Conservation (phyloP, 2,329 filamentous ascomycete genomes). For the Domatiomyces globalis region DNA sequence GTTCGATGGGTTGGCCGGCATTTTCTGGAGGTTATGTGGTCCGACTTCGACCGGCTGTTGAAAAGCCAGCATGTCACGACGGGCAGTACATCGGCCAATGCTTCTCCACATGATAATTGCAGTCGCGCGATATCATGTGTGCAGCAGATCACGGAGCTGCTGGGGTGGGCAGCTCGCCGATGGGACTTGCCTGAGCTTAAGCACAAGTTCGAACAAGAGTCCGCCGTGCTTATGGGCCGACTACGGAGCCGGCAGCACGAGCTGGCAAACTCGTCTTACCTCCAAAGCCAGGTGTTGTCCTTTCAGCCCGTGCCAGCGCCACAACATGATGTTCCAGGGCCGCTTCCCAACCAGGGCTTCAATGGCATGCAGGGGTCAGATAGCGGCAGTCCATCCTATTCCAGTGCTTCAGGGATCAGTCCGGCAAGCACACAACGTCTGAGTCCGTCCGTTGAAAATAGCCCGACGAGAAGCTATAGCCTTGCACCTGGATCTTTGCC, state of each 20-base stretch:
- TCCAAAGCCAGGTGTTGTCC: not conserved
- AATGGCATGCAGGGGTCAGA: not conserved
- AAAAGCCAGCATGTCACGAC: constrained; percentile 1
- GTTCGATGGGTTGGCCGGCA: constrained; percentile 55
- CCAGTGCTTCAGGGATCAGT: not conserved
- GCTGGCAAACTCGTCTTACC: not conserved
- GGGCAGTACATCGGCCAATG: constrained; percentile 3
- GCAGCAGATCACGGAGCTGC: constrained; percentile 14
- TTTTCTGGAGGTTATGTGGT: constrained; percentile 42
- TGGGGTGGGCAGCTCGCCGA: constrained; percentile 14
- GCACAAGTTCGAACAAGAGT: constrained; percentile 16
- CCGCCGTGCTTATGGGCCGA: constrained; percentile 15
- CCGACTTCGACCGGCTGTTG: constrained; percentile 36
- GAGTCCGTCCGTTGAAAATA: constrained; percentile 10
- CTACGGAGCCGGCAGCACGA: constrained; percentile 12
- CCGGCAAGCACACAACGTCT: not conserved
- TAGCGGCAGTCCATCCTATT: not conserved
- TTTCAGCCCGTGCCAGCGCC: not conserved
- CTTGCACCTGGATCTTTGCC: constrained; percentile 13
- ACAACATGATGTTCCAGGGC: not conserved
- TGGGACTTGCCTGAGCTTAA: constrained; percentile 15
- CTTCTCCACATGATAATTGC: constrained; percentile 11
- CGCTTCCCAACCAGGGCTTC: not conserved
- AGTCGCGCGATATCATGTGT: constrained; percentile 12
- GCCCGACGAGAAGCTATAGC: constrained; percentile 3